Evolutionary conservation across 208 protist genomes (phyloP).

Genomic region (Perkinsela sp.): DNA sequence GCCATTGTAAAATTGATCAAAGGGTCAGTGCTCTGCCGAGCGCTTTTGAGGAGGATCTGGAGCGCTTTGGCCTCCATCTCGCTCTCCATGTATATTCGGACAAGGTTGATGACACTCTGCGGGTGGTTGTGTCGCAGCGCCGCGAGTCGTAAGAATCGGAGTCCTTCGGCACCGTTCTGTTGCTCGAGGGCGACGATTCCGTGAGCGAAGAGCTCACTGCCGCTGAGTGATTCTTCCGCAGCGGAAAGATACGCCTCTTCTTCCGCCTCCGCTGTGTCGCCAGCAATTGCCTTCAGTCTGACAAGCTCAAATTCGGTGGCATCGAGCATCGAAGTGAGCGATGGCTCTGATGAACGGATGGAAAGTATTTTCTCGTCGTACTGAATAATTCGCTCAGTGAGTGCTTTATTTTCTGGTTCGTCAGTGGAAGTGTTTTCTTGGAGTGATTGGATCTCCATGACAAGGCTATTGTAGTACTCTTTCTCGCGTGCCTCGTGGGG

Average conservation of each 20-base stretch:
- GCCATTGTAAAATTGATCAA: constrained; percentile 30
- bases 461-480: not conserved
- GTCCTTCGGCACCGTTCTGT: constrained; percentile 17
- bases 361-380: not conserved
- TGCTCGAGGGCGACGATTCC: constrained; percentile 26
- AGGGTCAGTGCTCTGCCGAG: constrained; percentile 23
- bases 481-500: not conserved
- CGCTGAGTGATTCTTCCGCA: constrained; percentile 23
- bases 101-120: constrained; percentile 31
- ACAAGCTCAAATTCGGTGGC: not conserved
- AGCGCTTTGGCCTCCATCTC: constrained; percentile 19
- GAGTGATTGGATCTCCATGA: not conserved
- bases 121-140: constrained; percentile 53
- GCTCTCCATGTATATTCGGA: constrained; percentile 41
- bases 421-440: not conserved
- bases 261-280: constrained; percentile 10
- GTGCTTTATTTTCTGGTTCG: not conserved
- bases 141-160: constrained; percentile 56
- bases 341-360: not conserved
- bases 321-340: not conserved
- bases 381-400: not conserved
- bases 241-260: constrained; percentile 30
- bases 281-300: not conserved
- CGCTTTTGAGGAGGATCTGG: constrained; percentile 30
- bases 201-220: constrained; percentile 24